Percentiles rank a stretch among this genome's conserved stretches.
Conservation (phyloP, 192 early-diverging fungal genomes). For the Backusella circina region DNA sequence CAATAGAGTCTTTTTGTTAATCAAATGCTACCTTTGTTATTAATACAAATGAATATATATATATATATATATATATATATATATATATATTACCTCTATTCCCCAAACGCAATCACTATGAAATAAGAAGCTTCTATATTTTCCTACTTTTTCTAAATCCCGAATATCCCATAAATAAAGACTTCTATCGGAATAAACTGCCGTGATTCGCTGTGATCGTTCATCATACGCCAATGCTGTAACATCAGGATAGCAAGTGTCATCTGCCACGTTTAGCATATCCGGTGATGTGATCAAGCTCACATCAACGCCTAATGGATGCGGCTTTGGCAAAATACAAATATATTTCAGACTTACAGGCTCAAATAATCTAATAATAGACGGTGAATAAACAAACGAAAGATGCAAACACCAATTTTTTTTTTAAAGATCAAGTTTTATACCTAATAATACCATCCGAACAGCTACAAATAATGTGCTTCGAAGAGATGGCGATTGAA, state of each 20-base stretch:
- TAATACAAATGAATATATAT: no score
- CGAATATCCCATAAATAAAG: conserved; percentile 70
- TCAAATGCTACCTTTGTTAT: no score
- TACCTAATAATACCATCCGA: conserved; percentile 69
- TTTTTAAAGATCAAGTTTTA: background rate
- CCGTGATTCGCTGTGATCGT: conserved; percentile 43
- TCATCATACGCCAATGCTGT: conserved; percentile 58
- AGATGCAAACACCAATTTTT: background rate
- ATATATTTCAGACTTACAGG: conserved; percentile 63
- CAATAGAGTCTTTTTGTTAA: background rate
- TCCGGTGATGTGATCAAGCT: conserved; percentile 20
- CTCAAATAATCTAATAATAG: conserved; percentile 63
- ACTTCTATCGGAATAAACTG: conserved; percentile 69
- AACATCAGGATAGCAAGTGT: conserved; percentile 53
- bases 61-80: background rate
- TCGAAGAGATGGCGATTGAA: conserved; percentile 56
- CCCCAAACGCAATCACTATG: conserved; percentile 84
- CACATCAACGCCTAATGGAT: conserved; percentile 60
- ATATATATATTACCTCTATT: conserved; percentile 60
- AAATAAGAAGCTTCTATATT: conserved; percentile 58
- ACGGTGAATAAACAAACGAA: background rate
- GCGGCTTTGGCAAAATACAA: conserved; percentile 66
- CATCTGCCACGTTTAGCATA: conserved; percentile 15
- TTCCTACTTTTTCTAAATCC: conserved; percentile 49
- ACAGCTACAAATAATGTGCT: conserved; percentile 67